Conservation (phyloP, 73 alveolate species). For the Stentor roeselii region DNA sequence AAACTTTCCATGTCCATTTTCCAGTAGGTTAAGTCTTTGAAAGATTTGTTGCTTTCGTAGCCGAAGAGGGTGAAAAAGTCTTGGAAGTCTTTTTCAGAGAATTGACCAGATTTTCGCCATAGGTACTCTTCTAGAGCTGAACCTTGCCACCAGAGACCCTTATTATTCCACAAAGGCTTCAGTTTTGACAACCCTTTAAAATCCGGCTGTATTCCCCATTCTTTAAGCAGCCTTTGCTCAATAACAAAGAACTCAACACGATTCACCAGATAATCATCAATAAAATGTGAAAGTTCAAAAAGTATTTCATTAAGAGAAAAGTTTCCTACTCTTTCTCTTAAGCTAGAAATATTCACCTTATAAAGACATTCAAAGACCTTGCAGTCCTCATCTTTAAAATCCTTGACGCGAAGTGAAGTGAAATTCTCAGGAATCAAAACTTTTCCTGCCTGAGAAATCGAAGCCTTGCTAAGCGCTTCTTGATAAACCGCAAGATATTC, state of each 20-base stretch:
- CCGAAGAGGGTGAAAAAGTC: slow-evolving; percentile 33
- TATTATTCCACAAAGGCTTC: slow-evolving; percentile 33
- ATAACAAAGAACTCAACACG: slow-evolving; percentile 40
- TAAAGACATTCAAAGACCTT: slow-evolving; percentile 30
- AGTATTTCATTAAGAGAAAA: slow-evolving; percentile 47
- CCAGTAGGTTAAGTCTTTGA: slow-evolving; percentile 28
- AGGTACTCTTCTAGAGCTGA: slow-evolving; percentile 49
- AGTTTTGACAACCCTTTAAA: neutral
- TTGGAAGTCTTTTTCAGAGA: slow-evolving; percentile 37
- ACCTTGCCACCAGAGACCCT: slow-evolving; percentile 37
- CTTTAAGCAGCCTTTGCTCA: slow-evolving; percentile 23
- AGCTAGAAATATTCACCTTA: slow-evolving; percentile 29
- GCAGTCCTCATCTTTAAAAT: slow-evolving; percentile 19
- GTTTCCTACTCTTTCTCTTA: slow-evolving; percentile 25
- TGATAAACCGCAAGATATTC: slow-evolving; percentile 36
- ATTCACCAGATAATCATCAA: slow-evolving; percentile 46
- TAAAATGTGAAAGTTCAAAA: slow-evolving; percentile 52
- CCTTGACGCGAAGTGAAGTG: slow-evolving; percentile 26
- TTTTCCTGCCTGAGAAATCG: slow-evolving; percentile 29
- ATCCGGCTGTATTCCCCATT: slow-evolving; percentile 51
- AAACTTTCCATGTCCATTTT: slow-evolving; percentile 31
- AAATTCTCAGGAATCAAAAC: slow-evolving; percentile 36
- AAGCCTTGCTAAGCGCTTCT: slow-evolving; percentile 23
- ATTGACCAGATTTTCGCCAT: slow-evolving; percentile 43
- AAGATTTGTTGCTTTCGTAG: slow-evolving; percentile 34